Evolutionary conservation across 2,329 filamentous ascomycete genomes (phyloP).

Genomic region (Lachnellula occidentalis): DNA sequence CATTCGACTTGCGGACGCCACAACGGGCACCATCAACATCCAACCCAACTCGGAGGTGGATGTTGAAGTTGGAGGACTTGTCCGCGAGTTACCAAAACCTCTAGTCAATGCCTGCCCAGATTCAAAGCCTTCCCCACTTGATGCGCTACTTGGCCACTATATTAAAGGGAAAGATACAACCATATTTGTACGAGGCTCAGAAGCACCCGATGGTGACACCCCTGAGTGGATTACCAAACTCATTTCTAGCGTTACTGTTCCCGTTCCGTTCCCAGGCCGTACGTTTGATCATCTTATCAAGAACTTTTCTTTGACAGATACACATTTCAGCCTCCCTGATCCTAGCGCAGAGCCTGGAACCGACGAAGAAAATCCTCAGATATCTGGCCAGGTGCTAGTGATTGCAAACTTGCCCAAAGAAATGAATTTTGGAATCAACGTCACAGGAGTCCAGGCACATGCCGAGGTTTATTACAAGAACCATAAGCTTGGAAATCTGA

Average conservation of each 20-base stretch:
- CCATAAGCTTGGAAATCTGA: constrained; percentile 73
- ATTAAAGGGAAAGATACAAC: constrained; percentile 73
- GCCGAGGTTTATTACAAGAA: constrained; percentile 77
- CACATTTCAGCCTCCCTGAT: constrained; percentile 80
- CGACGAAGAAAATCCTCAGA: constrained; percentile 66
- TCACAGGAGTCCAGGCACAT: constrained; percentile 68
- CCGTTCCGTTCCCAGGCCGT: constrained; percentile 76
- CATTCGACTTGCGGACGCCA: constrained; percentile 73
- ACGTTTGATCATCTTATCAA: constrained; percentile 78
- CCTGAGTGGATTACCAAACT: constrained; percentile 80
- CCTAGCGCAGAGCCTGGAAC: constrained; percentile 70
- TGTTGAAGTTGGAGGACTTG: constrained; percentile 64
- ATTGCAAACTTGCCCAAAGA: constrained; percentile 74
- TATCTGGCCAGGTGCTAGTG: constrained; percentile 79
- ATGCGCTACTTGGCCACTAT: constrained; percentile 74
- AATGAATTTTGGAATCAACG: constrained; percentile 78
- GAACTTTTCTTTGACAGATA: constrained; percentile 80
- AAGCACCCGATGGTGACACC: constrained; percentile 58
- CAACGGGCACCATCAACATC: constrained; percentile 62
- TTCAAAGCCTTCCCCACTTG: constrained; percentile 74
- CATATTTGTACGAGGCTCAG: constrained; percentile 77
- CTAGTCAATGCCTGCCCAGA: constrained; percentile 71
- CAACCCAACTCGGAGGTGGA: constrained; percentile 61
- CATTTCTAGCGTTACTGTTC: constrained; percentile 74
- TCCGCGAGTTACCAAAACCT: constrained; percentile 67